Base-by-base conservation (phyloP, 176 grass and related monocot genomes). In the Triticum turgidum region DNA sequence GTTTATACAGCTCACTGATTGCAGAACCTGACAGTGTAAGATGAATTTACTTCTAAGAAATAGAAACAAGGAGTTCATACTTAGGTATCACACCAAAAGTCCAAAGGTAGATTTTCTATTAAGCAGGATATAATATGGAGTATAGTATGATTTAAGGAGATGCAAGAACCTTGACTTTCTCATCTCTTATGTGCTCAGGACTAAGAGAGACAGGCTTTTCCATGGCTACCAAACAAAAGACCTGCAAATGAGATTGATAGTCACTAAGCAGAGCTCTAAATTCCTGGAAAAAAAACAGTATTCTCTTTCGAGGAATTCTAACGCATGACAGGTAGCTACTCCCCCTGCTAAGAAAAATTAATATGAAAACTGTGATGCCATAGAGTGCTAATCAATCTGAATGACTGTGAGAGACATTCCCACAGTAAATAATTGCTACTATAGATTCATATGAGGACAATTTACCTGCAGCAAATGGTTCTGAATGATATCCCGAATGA, bases 151-250 rank as follows among this genome's bases (percentile, higher is more conserved):
- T 85, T 69, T 86, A 68, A 71, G 79, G 75, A 76, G 29, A 82
- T 25, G 41, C 39, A 62, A 82, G 67, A 44, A 98, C 97, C 97
- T 99, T 99, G 90, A 99, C 97, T 99, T 99, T 99, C 84, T 95
- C 96, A 87, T 98, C 96, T 92, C 96, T 86, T 69, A 98, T 98
- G 88, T 98, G 96, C 88, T 95, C 96, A 18, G 96, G 96, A 66
- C 83, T 91, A 82, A 98, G 96, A 83, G 93, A 95, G 84, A 95
- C 79, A 42, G 96, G 91, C 79, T 95, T 98, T 87, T 98, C 96
- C 96, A 98, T 98, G 30, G 96, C 96, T 72, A 98, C 96, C 89
- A 98, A 95, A 88, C 91, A 98, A 82, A 98, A 92, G 45, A 95
- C 96, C 96, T 95, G 79, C 59, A 88, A 9, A 69, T 80, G 42